Base-by-base conservation (phyloP, 345 rosid genomes). In the Erysimum cheiranthoides region DNA sequence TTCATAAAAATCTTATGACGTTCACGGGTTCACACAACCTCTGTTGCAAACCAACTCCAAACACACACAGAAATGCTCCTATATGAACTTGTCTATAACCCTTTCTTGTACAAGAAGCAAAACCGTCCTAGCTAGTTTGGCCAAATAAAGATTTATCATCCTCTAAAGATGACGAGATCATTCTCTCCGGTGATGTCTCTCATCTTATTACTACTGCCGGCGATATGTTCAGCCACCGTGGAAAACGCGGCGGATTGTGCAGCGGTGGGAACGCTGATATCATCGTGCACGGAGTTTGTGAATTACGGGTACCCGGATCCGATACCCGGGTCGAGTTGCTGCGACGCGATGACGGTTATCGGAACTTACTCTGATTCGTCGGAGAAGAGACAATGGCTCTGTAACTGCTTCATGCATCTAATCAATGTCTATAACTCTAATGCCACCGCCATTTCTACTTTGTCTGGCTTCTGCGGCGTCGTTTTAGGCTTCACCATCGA, bases 381-480 rank as follows among this genome's bases (percentile, higher is more conserved):
- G 4, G 81, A 74, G 27, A 79, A 73, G 36, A 77, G 77, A 69
- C 50, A 52, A 2, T 70, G 74, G 45, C 82, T 89, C 6, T 87
- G 89, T 63, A 54, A 74, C 35, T 89, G 90, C 73, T 40, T 87
- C 35, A 80, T 84, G 84, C 71, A 69, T 32, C 88, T 87, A 73
- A 81, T 87, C 39, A 56, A 68, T 14, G 45, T 83, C 43, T 82
- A 84, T 65, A 82, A 61, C 36, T 73, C 90, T 0, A 85, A 90
- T 25, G 89, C 93, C 76, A 85, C 96, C 1, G 86, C 87, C 10
- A 85, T 91, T 16, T 87, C 97, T 28, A 87, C 90, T 12, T 58
- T 90, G 52, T 90, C 96, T 0, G 96, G 96, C 63, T 79, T 94
- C 67, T 94, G 97, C 25, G 96, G 93, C 0, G 79, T 87, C 39